Conservation (phyloP, 192 early-diverging fungal genomes). For the Umbelopsis isabellina region DNA sequence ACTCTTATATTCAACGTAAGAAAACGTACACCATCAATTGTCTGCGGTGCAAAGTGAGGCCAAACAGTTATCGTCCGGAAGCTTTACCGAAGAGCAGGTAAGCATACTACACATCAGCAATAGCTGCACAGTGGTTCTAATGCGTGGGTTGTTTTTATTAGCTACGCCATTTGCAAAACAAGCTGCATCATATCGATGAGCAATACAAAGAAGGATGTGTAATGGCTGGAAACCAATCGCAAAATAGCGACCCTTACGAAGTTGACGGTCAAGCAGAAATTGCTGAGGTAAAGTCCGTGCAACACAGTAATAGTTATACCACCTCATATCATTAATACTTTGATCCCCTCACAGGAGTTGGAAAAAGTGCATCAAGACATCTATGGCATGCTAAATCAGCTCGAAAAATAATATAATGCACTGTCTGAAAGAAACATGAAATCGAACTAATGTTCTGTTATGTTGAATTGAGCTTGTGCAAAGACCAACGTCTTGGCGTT, state of each 20-base stretch:
- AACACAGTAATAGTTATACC: neutral
- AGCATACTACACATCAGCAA: neutral
- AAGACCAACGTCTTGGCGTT: neutral
- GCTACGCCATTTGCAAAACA: constrained; percentile 13
- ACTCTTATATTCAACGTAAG: neutral
- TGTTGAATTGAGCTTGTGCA: constrained; percentile 6
- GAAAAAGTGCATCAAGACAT: constrained; percentile 21
- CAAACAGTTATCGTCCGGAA: neutral
- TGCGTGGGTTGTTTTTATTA: neutral
- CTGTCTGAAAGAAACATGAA: neutral
- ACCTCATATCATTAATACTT: neutral
- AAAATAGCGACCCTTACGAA: constrained; percentile 28
- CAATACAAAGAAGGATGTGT: constrained; percentile 21
- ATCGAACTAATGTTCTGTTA: neutral
- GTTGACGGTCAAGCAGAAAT: constrained; percentile 23
- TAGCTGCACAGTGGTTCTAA: neutral
- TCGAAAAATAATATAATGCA: constrained; percentile 4
- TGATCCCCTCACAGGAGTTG: neutral
- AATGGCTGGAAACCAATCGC: neutral
- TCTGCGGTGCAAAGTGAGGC: neutral
- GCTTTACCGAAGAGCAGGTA: constrained; percentile 12
- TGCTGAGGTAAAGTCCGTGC: neutral
- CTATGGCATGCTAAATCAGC: constrained; percentile 14
- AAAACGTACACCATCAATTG: constrained; percentile 1
- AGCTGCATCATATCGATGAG: constrained; percentile 18